Evolutionary conservation across 495 filamentous ascomycete species (phyloP).

Genomic region (Penicillium parvum): DNA sequence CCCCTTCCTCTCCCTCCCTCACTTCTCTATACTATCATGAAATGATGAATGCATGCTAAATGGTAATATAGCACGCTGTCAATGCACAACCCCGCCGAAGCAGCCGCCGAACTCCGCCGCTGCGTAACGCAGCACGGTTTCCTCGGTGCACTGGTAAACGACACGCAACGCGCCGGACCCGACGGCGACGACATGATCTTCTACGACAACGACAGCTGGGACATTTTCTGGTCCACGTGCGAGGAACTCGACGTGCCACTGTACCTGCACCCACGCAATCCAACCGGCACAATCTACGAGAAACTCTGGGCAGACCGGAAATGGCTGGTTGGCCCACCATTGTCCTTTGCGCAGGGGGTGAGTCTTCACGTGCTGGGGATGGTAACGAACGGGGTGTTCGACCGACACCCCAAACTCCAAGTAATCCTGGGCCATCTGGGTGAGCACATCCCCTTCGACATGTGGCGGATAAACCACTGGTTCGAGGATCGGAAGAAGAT

Average conservation of each 20-base stretch:
- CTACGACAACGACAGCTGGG: conserved; percentile 54
- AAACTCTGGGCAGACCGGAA: conserved; percentile 49
- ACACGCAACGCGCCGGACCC: conserved; percentile 46
- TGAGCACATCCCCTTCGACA: conserved; percentile 60
- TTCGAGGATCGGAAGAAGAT: conserved; percentile 45
- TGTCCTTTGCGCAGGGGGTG: conserved; percentile 48
- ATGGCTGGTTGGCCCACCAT: conserved; percentile 42
- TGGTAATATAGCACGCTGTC: conserved; percentile 33
- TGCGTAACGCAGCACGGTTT: conserved; percentile 54
- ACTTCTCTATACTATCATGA: neutral
- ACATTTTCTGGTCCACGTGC: conserved; percentile 53
- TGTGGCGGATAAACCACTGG: conserved; percentile 60
- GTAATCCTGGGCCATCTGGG: conserved; percentile 65
- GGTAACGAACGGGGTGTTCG: conserved; percentile 50
- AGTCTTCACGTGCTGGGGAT: conserved; percentile 48
- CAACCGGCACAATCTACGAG: conserved; percentile 45
- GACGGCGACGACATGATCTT: conserved; percentile 54
- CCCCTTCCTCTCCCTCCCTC: neutral
- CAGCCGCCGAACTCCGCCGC: conserved; percentile 50
- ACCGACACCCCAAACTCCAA: conserved; percentile 51
- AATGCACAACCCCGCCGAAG: conserved; percentile 54
- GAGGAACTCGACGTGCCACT: conserved; percentile 58
- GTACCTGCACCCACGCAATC: conserved; percentile 56
- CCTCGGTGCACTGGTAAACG: conserved; percentile 56
- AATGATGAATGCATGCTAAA: conserved; percentile 1